Evolutionary conservation across 352 stramenopile genomes (phyloP).

Genomic region (Globisporangium takayamanum): DNA sequence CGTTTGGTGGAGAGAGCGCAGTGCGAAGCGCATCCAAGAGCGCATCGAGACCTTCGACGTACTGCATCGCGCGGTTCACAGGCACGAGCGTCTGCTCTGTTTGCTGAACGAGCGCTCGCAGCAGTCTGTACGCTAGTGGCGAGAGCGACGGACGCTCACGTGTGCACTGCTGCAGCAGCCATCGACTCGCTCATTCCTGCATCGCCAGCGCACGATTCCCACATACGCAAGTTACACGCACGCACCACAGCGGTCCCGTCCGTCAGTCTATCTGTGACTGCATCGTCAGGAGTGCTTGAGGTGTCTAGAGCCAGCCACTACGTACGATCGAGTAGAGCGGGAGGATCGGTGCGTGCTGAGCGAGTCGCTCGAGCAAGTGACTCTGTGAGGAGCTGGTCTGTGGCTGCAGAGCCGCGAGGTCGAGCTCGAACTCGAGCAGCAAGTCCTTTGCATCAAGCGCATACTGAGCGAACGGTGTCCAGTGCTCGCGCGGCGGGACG

Average conservation of each 20-base stretch:
- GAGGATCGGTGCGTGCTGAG: conserved; percentile 14
- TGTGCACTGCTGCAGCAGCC: conserved; percentile 1
- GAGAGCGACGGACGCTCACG: neutral
- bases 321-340: conserved; percentile 25
- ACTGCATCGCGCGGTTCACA: conserved; percentile 2
- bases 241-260: too few species aligned
- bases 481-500: conserved; percentile 9
- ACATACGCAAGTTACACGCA: neutral
- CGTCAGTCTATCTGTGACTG: too few species aligned
- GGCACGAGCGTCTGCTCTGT: neutral
- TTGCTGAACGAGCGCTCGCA: neutral
- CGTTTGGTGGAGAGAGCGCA: neutral
- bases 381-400: neutral
- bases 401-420: conserved; percentile 1
- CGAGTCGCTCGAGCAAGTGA: conserved; percentile 9
- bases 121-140: neutral
- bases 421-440: conserved; percentile 25
- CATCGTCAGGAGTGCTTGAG: too few species aligned
- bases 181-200: conserved; percentile 5
- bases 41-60: conserved; percentile 4
- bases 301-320: neutral
- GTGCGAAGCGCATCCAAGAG: neutral
- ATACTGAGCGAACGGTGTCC: conserved; percentile 22
- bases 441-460: conserved; percentile 14
- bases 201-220: neutral